These are phyloP conservation scores for Stagonosporopsis rhizophila DNA, from an alignment of 2,329 filamentous ascomycete species.

Conservation along the genomic window DNA sequence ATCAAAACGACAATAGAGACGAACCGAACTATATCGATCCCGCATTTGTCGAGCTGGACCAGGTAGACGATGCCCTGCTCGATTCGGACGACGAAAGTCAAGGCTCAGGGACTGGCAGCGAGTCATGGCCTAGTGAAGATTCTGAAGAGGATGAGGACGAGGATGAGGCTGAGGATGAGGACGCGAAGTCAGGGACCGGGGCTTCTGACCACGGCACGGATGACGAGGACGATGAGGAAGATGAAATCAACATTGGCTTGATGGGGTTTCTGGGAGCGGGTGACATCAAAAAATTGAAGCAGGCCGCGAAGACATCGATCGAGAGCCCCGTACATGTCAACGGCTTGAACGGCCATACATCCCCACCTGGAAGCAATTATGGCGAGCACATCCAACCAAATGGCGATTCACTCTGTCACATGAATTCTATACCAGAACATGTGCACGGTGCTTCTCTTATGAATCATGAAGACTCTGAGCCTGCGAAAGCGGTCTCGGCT, in stretches of 20 bases:
- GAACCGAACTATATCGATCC: conserved; percentile 42
- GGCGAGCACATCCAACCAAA: conserved; percentile 43
- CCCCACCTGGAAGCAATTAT: conserved; percentile 52
- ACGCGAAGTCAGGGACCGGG: conserved; percentile 28
- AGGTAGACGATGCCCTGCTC: conserved; percentile 51
- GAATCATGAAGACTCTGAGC: background rate
- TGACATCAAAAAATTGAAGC: conserved; percentile 47
- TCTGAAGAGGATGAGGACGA: conserved; percentile 33
- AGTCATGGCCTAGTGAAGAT: conserved; percentile 49
- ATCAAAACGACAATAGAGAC: conserved; percentile 22
- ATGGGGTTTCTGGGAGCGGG: conserved; percentile 45
- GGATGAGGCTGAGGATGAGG: conserved; percentile 31
- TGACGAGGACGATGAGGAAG: conserved; percentile 25
- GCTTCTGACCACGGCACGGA: conserved; percentile 38
- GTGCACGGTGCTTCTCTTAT: background rate
- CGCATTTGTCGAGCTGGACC: conserved; percentile 49
- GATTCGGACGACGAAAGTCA: conserved; percentile 45
- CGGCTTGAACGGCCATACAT: conserved; percentile 39
- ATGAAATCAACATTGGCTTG: conserved; percentile 37
- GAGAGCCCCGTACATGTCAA: conserved; percentile 45
- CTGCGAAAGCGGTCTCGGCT: background rate
- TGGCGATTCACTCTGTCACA: no score
- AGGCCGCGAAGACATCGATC: conserved; percentile 36
- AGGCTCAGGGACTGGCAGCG: conserved; percentile 43
- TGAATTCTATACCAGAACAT: background rate